Evolutionary conservation across 495 filamentous ascomycete genomes (phyloP), one percentile per base, ranked within the genome.

Genomic region (Hypomontagnella submonticulosa): DNA sequence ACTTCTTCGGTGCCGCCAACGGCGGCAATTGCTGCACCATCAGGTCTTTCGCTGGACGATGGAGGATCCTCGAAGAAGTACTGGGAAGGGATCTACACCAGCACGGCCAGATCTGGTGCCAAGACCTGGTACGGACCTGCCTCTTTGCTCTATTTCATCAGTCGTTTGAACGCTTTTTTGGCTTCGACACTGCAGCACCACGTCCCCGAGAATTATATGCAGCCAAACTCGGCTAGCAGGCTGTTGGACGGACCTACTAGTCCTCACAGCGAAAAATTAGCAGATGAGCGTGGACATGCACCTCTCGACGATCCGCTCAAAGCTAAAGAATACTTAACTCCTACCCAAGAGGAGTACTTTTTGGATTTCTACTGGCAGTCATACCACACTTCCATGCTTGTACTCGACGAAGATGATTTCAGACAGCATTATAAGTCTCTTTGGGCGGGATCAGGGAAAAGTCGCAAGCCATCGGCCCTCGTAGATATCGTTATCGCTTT

Each of bases 401-500:
- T 84, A 11, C 47, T 84, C 4, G 73, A 84, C 32, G 81, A 84
- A 51, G 41, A 61, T 4, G 72, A 83, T 9, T 83, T 85, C 51
- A 76, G 65, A 46, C 64, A 75, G 16, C 72, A 84, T 54, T 82
- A 83, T 63, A 72, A 76, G 12, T 78, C 81, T n/a, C 68, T 85
- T 2, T 83, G 80, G 81, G 46, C 33, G 4, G 52, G 41, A 12
- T 47, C 57, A 6, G 27, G 59, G 8, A 56, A 57, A 20, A 65
- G 36, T 3, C 75, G 83, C 10, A 78, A 75, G 58, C 72, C 83
- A 10, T 85, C 80, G 8, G 76, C 83, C 3, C 75, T 85, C 2
- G 80, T 81, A 15, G 83, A 86, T 57, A 81, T 84, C 23, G 66
- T 84, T 13, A 66, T 86, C 13, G 83, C 83, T 1, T 40, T 84